phyloP scores from a whole-genome alignment of 2,329 filamentous ascomycete species.

The Nectriaceae sp. region DNA sequence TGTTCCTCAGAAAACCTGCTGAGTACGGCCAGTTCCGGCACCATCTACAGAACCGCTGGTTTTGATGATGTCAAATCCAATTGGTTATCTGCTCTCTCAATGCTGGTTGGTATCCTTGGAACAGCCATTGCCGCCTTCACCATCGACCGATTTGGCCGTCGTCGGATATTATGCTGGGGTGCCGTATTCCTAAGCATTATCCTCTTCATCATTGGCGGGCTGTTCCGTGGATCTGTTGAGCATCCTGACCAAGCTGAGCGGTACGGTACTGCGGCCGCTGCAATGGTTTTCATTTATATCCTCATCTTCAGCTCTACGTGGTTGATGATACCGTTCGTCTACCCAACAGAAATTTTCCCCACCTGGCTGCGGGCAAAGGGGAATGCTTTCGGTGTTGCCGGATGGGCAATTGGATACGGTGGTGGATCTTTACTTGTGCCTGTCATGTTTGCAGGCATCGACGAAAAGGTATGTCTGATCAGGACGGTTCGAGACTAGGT shows the following conservation, averaged over 20 bases:
- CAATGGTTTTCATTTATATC: conserved; percentile 33
- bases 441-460: conserved; percentile 23
- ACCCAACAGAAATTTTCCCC: conserved; percentile 34
- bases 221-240: conserved; percentile 19
- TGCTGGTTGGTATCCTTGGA: conserved; percentile 52
- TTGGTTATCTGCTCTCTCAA: conserved; percentile 49
- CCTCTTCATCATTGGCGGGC: conserved; percentile 32
- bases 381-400: conserved; percentile 30
- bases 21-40: conserved; percentile 33
- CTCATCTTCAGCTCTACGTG: conserved; percentile 33
- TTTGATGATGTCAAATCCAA: conserved; percentile 13
- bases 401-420: conserved; percentile 22
- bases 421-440: conserved; percentile 21
- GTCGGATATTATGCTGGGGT: conserved; percentile 37
- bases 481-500: too few species aligned
- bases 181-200: conserved; percentile 31
- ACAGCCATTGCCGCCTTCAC: conserved; percentile 50
- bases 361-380: conserved; percentile 30
- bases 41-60: conserved; percentile 12
- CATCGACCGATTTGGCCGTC: conserved; percentile 39
- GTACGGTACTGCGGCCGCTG: conserved; percentile 32
- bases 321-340: conserved; percentile 33
- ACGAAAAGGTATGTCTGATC: too few species aligned
- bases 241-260: conserved; percentile 19
- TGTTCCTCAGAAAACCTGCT: too few species aligned